A percentile compares a stretch with the other conserved stretches of the same genome.
Conservation (phyloP, 2,329 filamentous ascomycete genomes). For the Neurospora sp. region DNA sequence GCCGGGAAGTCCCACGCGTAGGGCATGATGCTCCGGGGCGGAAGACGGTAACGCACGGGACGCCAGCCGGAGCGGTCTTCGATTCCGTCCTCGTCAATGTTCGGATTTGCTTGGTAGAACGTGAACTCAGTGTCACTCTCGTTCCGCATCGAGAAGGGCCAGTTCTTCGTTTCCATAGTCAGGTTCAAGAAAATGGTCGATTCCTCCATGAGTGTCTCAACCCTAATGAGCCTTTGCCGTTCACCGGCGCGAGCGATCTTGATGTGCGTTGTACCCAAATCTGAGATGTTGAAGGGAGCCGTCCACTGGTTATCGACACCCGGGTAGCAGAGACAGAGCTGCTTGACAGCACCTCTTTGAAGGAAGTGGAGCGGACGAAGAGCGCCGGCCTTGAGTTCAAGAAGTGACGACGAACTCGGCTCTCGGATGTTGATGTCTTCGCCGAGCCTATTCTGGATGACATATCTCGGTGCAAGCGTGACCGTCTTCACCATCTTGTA, state of each 20-base stretch:
- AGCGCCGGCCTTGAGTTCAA: constrained; percentile 67
- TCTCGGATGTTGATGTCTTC: constrained; percentile 88
- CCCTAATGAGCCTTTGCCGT: constrained; percentile 75
- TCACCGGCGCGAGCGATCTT: constrained; percentile 89
- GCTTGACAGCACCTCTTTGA: constrained; percentile 72
- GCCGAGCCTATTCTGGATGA: constrained; percentile 84
- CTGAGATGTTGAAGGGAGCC: constrained; percentile 93
- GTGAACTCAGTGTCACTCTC: constrained; percentile 95
- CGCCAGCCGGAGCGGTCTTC: constrained; percentile 84
- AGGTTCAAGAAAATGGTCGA: constrained; percentile 91
- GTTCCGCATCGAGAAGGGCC: constrained; percentile 98
- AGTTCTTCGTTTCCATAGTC: constrained; percentile 84
- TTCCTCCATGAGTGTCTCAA: constrained; percentile 85
- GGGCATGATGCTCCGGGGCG: constrained; percentile 94
- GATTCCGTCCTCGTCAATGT: constrained; percentile 79
- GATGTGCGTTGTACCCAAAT: constrained; percentile 83
- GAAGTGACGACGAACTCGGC: constrained; percentile 78
- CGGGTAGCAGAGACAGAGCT: constrained; percentile 85
- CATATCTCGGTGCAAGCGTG: constrained; percentile 83
- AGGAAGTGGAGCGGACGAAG: constrained; percentile 84
- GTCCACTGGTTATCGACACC: constrained; percentile 97
- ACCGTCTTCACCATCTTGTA: constrained; percentile 97
- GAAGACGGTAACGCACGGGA: constrained; percentile 83
- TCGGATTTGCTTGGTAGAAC: constrained; percentile 92
- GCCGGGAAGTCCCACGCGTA: constrained; percentile 99